phyloP scores from a whole-genome alignment of 2,329 filamentous ascomycete genomes.

The Fusarium compactum region DNA sequence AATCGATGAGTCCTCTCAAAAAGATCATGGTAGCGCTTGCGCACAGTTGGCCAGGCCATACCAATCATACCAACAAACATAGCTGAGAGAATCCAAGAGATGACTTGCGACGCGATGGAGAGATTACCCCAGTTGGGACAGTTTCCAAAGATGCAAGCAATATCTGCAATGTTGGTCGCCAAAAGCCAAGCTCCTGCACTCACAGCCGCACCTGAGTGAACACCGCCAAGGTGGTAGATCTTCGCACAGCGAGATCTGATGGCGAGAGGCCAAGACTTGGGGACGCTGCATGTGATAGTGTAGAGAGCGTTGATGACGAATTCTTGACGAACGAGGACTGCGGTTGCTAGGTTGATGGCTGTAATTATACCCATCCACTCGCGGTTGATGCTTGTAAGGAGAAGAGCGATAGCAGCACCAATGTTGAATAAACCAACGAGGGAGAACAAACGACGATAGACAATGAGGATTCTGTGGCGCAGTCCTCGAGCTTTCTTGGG shows the following conservation, averaged over 20 bases:
- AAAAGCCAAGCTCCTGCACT: constrained; percentile 63
- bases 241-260: constrained; percentile 61
- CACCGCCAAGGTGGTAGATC: constrained; percentile 64
- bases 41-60: constrained; percentile 73
- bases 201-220: constrained; percentile 63
- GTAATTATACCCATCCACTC: constrained; percentile 57
- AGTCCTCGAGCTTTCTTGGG: constrained; percentile 55
- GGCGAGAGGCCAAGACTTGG: constrained; percentile 60
- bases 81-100: constrained; percentile 70
- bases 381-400: constrained; percentile 51
- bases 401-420: constrained; percentile 59
- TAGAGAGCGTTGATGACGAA: constrained; percentile 65
- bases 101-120: constrained; percentile 57
- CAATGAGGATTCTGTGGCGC: constrained; percentile 60
- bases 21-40: constrained; percentile 72
- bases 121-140: constrained; percentile 39
- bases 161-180: constrained; percentile 51
- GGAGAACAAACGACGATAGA: constrained; percentile 69
- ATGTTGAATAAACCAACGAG: constrained; percentile 65
- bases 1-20: constrained; percentile 81
- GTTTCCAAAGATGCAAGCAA: constrained; percentile 35
- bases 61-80: constrained; percentile 70
- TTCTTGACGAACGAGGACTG: constrained; percentile 66
- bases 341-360: constrained; percentile 61
- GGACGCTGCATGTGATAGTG: constrained; percentile 59